phyloP scores from a whole-genome alignment of 371 early-diverging fungal species.

The Mucor lusitanicus region DNA sequence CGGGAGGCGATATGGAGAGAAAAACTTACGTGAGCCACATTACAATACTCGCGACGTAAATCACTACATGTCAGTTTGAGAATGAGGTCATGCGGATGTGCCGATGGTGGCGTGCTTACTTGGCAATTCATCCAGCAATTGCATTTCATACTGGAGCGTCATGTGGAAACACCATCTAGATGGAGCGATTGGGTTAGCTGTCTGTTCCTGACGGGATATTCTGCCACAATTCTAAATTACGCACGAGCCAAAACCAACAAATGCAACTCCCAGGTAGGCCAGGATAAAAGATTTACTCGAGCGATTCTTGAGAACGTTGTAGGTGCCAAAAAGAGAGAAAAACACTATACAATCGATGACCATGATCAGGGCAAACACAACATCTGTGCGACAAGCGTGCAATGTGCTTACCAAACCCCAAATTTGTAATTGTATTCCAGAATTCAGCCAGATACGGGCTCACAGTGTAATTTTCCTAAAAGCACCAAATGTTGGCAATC shows the following conservation, averaged over 20 bases:
- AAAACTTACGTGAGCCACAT: conserved; percentile 47
- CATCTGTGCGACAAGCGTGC: not conserved
- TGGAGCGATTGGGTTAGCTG: not conserved
- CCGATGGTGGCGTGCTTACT: conserved; percentile 30
- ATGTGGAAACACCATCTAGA: conserved; percentile 75
- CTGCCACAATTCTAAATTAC: conserved; percentile 16
- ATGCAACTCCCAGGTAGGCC: conserved; percentile 58
- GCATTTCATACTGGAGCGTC: conserved; percentile 76
- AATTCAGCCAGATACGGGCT: conserved; percentile 72
- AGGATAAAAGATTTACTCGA: conserved; percentile 57
- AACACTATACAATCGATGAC: conserved; percentile 9
- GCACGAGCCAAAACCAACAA: conserved; percentile 71
- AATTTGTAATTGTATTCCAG: conserved; percentile 72
- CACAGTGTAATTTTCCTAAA: conserved; percentile 46
- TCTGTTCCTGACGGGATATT: not conserved
- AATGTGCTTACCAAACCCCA: conserved; percentile 47
- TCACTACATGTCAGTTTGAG: conserved; percentile 35
- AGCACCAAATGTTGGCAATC: not conserved
- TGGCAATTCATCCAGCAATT: conserved; percentile 77
- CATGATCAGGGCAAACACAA: not conserved
- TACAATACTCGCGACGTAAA: conserved; percentile 51
- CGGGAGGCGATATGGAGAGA: not conserved
- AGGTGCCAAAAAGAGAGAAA: conserved; percentile 20
- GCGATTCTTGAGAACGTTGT: conserved; percentile 44
- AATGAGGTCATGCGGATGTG: not conserved